phyloP scores from a whole-genome alignment of 2,329 filamentous ascomycete genomes.

The Sordariomycetes sp. region DNA sequence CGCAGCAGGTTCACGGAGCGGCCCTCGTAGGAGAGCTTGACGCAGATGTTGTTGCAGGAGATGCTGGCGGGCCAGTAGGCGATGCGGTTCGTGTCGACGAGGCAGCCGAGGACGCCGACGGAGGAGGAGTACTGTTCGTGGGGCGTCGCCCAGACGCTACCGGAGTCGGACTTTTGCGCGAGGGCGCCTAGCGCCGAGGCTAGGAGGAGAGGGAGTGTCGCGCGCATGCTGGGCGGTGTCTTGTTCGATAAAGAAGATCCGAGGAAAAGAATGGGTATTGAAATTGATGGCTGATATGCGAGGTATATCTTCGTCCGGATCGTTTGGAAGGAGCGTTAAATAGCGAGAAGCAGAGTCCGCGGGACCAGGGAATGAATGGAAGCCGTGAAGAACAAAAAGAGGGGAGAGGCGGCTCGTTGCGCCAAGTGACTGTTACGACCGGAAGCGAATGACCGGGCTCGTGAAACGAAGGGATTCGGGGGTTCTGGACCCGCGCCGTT shows the following conservation, averaged over 20 bases:
- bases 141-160: constrained; percentile 33
- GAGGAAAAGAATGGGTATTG: not conserved
- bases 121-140: constrained; percentile 47
- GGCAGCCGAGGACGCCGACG: constrained; percentile 48
- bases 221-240: not conserved
- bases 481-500: not conserved
- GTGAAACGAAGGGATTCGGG: not conserved
- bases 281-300: not conserved
- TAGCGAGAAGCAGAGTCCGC: not conserved
- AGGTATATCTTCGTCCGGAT: not conserved
- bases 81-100: constrained; percentile 48
- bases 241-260: too few relatives aligned
- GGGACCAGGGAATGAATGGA: not conserved
- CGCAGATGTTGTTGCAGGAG: constrained; percentile 45
- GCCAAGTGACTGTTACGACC: not conserved
- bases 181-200: not conserved
- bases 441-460: not conserved
- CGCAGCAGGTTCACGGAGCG: constrained; percentile 45
- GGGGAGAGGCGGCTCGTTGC: not conserved
- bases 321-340: not conserved
- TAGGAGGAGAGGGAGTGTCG: not conserved
- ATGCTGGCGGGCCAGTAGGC: constrained; percentile 47
- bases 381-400: not conserved
- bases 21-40: constrained; percentile 36
- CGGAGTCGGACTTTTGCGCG: constrained; percentile 10